Evolutionary conservation across 1,284 basidiomycete species (phyloP), one percentile per base, ranked within the genome.

Genomic region (Rhodotorula sp.): DNA sequence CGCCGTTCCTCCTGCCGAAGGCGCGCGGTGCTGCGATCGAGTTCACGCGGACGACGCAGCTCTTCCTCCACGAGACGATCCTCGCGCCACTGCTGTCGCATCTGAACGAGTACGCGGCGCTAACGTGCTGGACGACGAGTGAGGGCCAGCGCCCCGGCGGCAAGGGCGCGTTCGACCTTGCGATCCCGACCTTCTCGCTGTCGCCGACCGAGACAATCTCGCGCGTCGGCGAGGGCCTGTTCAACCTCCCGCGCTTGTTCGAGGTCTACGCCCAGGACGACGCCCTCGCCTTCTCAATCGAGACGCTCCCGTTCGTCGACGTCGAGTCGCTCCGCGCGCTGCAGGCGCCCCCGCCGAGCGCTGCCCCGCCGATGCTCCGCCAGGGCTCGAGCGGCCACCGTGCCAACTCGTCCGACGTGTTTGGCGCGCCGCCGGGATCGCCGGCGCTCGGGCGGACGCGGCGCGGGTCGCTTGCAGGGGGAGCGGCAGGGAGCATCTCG

Each of bases 181-280:
- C 87, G 51, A 88, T 98, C n/a, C 96, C 96, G 4, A 91, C 88
- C 8, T 99, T 99, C 82, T 97, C 94, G 2, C 85, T 95, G 25
- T 92, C 91, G 21, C 94, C 94, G 0, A 97, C 90, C 56, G 91
- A 93, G 68, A 89, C 87, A 3, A 90, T 97, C 76, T 91, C 94
- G 71, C 88, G 89, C 61, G 89, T 98, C 27, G 91, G 92, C 10
- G 97, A 99, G 80, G 94, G 93, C 10, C 83, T 99, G 60, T 85
- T 98, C 53, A 97, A 97, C 82, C 86, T 99, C 10, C 93, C 96
- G 1, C 84, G 95, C 61, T 84, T 98, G 32, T 96, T 99, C 80
- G 95, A 98, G 81, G 90, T 94, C 27, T 95, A 97, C 79, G 92
- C 91, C 8, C 90, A 91, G 65, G 94, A 97, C 80, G 91, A 92